Percentiles rank a stretch among this genome's conserved stretches.
Evolutionary conservation across 768 basidiomycete species (phyloP).

Genomic region (Pulveroboletus ravenelii): DNA sequence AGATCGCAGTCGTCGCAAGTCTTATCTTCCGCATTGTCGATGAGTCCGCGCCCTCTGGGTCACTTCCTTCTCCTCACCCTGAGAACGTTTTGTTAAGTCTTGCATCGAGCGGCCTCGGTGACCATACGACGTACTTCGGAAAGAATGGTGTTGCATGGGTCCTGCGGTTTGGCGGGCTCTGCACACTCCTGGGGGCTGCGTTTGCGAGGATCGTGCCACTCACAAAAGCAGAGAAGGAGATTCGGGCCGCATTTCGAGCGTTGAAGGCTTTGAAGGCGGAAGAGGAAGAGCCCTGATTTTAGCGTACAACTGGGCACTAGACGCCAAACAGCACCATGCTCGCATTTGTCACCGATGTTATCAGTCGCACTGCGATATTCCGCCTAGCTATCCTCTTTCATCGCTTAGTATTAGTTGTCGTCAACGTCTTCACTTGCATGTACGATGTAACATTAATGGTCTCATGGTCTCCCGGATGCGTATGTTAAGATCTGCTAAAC

Average conservation of each 20-base stretch:
- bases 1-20: constrained; percentile 86
- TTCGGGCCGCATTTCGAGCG: constrained; percentile 73
- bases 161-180: constrained; percentile 85
- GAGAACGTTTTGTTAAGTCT: constrained; percentile 27
- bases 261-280: constrained; percentile 74
- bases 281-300: constrained; percentile 40
- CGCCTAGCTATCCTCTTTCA: not conserved
- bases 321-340: constrained; percentile 10
- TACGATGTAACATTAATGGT: not conserved
- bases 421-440: not conserved
- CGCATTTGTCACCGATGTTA: constrained; percentile 6
- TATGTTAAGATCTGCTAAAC: constrained; percentile 11
- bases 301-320: not conserved
- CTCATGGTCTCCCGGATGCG: not conserved
- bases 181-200: constrained; percentile 73
- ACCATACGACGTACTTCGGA: constrained; percentile 59
- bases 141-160: constrained; percentile 95
- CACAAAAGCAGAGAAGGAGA: constrained; percentile 88
- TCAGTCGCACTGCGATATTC: constrained; percentile 4
- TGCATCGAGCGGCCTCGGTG: constrained; percentile 28
- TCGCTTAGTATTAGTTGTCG: not conserved
- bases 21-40: constrained; percentile 83
- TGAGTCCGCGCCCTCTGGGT: constrained; percentile 25
- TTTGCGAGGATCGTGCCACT: constrained; percentile 80
- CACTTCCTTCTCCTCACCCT: constrained; percentile 26